Conservation (phyloP, 768 basidiomycete genomes). For the Nidularia pulvinata region DNA sequence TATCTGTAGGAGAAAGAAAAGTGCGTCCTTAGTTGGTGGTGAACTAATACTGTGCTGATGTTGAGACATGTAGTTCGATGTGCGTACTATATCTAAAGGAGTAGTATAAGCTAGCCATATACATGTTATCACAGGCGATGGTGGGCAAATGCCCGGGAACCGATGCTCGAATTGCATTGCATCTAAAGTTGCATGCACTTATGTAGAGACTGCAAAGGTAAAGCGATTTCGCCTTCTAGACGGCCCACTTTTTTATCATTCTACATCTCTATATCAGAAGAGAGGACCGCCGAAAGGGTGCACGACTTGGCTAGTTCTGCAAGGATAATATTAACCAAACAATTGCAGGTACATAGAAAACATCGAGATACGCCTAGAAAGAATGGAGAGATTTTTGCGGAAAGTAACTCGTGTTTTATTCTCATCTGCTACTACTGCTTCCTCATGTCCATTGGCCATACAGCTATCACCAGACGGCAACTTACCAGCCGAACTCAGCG, state of each 20-base stretch:
- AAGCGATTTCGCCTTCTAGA: conserved; percentile 16
- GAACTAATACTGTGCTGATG: no score
- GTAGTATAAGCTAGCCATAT: no score
- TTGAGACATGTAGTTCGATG: no score
- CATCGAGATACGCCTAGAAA: conserved; percentile 54
- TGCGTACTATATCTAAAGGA: no score
- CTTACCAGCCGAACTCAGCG: conserved; percentile 55
- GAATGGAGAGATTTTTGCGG: conserved; percentile 56
- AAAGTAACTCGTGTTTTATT: conserved; percentile 15
- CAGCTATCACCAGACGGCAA: conserved; percentile 70
- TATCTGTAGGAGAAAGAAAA: neutral
- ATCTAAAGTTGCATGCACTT: conserved; percentile 65
- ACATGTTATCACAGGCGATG: conserved; percentile 48
- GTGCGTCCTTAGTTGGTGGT: neutral
- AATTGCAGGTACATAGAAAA: neutral
- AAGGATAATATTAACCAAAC: neutral
- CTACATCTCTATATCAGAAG: conserved; percentile 25
- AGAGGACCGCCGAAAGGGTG: conserved; percentile 67
- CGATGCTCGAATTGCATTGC: conserved; percentile 69
- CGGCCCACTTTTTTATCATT: neutral
- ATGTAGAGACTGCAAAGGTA: conserved; percentile 71
- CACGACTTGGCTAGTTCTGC: conserved; percentile 6
- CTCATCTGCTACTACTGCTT: neutral
- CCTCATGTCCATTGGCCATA: neutral
- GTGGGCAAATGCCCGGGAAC: conserved; percentile 66